Evolutionary conservation across 441 rosid species (phyloP).

Genomic region (Populus hybrid): DNA sequence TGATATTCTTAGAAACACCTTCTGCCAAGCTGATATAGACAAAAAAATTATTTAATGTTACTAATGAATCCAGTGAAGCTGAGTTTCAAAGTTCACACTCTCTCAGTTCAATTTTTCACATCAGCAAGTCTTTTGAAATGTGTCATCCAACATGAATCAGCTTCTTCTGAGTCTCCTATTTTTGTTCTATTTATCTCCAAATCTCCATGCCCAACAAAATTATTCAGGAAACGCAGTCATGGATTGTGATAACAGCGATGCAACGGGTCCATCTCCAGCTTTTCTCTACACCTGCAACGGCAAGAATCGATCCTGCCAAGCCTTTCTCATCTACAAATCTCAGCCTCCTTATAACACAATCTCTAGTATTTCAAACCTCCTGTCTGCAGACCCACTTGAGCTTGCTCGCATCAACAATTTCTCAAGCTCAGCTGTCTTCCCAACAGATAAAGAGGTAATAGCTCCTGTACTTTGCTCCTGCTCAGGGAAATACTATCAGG

Average conservation of each 20-base stretch:
- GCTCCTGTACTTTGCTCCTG: conserved; percentile 42
- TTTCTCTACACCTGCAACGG: conserved; percentile 36
- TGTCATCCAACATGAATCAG: background rate
- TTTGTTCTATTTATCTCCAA: conserved; percentile 1
- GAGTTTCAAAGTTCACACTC: background rate
- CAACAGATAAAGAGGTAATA: conserved; percentile 34
- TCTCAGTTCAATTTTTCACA: background rate
- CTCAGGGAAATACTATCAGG: conserved; percentile 35
- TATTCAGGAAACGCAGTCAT: conserved; percentile 20
- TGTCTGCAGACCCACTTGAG: conserved; percentile 26
- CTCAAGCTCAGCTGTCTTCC: conserved; percentile 5
- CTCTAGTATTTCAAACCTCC: conserved; percentile 30
- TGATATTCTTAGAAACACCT: background rate
- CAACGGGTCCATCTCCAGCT: conserved; percentile 19
- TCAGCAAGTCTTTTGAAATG: background rate
- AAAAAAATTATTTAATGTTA: background rate
- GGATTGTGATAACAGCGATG: conserved; percentile 11
- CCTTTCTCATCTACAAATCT: conserved; percentile 40
- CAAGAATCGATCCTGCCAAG: conserved; percentile 19
- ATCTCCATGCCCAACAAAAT: conserved; percentile 19
- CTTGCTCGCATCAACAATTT: conserved; percentile 35
- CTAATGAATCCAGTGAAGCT: background rate
- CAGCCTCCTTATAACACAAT: conserved; percentile 34
- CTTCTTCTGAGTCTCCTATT: conserved; percentile 2
- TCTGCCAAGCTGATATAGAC: background rate